Evolutionary conservation across 768 basidiomycete species (phyloP).

Genomic region (Infundibulicybe gibba): DNA sequence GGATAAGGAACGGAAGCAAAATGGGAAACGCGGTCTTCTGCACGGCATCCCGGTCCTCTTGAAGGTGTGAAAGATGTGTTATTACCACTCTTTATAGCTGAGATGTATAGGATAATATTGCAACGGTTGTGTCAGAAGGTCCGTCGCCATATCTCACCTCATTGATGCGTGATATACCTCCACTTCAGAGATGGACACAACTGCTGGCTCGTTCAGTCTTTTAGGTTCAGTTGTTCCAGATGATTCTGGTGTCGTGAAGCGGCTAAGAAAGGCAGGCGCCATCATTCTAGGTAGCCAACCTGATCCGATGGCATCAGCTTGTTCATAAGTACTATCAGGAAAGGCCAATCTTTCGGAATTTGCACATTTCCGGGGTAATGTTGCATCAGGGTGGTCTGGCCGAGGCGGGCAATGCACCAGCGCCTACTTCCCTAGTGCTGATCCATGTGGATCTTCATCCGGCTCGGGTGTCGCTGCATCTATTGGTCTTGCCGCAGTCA

Average conservation of each 20-base stretch:
- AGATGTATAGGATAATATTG: slow-evolving; percentile 39
- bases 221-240: slow-evolving; percentile 39
- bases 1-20: slow-evolving; percentile 37
- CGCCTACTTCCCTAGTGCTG: slow-evolving; percentile 46
- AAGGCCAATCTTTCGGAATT: slow-evolving; percentile 57
- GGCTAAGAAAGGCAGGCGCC: slow-evolving; percentile 37
- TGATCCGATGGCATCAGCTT: not conserved
- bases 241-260: slow-evolving; percentile 42
- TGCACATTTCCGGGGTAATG: slow-evolving; percentile 42
- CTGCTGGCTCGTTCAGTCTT: slow-evolving; percentile 40
- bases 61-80: slow-evolving; percentile 31
- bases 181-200: slow-evolving; percentile 38
- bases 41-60: slow-evolving; percentile 54
- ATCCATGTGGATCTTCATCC: slow-evolving; percentile 57
- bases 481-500: slow-evolving; percentile 46
- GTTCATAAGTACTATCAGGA: slow-evolving; percentile 21
- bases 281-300: slow-evolving; percentile 35
- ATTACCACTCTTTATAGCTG: not conserved
- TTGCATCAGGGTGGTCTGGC: slow-evolving; percentile 56
- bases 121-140: slow-evolving; percentile 42
- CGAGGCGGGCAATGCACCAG: slow-evolving; percentile 48
- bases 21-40: slow-evolving; percentile 40
- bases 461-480: slow-evolving; percentile 55
- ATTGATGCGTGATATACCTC: not conserved
- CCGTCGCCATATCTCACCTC: not conserved